phyloP scores from a whole-genome alignment of 1,139 yeast species.

The Candida sp. region DNA sequence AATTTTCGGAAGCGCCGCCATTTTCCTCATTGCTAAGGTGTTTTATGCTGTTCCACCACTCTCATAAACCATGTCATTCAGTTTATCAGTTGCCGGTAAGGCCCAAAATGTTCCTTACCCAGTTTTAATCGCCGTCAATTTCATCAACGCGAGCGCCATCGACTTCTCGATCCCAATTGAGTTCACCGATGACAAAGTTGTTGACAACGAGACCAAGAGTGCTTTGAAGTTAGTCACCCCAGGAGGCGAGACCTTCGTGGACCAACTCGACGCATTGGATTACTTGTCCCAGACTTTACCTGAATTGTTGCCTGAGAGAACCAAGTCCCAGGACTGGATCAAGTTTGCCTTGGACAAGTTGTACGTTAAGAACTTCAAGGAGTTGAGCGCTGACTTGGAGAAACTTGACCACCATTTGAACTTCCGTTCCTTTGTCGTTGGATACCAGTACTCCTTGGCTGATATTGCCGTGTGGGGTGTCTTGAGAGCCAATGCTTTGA shows the following conservation, averaged over 20 bases:
- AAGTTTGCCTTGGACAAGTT: conserved; percentile 71
- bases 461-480: conserved; percentile 96
- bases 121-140: conserved; percentile 77
- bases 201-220: conserved; percentile 40
- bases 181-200: conserved; percentile 65
- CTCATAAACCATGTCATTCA: conserved; percentile 25
- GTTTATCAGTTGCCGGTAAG: conserved; percentile 79
- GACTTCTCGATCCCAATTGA: conserved; percentile 58
- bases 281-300: conserved; percentile 54
- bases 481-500: conserved; percentile 89
- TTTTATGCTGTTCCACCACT: too few relatives aligned
- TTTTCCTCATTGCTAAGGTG: background rate
- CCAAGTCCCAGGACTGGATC: conserved; percentile 61
- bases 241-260: conserved; percentile 48
- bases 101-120: conserved; percentile 85
- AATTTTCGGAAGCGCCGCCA: background rate
- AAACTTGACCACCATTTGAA: conserved; percentile 78
- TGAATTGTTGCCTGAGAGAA: conserved; percentile 29
- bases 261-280: conserved; percentile 47
- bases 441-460: conserved; percentile 68
- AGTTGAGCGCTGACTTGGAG: conserved; percentile 75
- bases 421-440: conserved; percentile 80
- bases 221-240: conserved; percentile 48
- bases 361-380: conserved; percentile 86
- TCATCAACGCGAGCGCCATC: conserved; percentile 59